Evolutionary conservation across 169 alveolate genomes (phyloP).

Genomic region (Babesia ovis): DNA sequence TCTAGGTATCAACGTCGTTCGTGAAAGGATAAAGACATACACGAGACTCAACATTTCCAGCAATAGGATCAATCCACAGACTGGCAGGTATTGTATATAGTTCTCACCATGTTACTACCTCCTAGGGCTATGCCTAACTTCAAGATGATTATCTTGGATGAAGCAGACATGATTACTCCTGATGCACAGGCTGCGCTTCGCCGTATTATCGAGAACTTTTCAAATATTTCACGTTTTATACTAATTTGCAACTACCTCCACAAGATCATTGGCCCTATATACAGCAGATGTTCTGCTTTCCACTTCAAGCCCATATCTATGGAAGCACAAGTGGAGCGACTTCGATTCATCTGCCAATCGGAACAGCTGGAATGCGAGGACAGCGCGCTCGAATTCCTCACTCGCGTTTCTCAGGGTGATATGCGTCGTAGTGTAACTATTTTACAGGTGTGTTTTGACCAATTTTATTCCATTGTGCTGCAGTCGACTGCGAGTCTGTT

Average conservation of each 20-base stretch:
- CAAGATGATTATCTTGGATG: conserved; percentile 96
- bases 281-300: conserved; percentile 93
- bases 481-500: conserved; percentile 66
- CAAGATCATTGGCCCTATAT: conserved; percentile 95
- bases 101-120: background rate
- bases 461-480: conserved; percentile 22
- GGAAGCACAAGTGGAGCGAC: conserved; percentile 88
- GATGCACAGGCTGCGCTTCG: conserved; percentile 99
- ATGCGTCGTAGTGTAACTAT: conserved; percentile 92
- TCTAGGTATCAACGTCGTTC: conserved; percentile 93
- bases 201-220: conserved; percentile 95
- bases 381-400: conserved; percentile 75
- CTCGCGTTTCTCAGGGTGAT: conserved; percentile 92
- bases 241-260: conserved; percentile 96
- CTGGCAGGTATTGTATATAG: conserved; percentile 68
- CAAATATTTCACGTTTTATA: conserved; percentile 95
- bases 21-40: conserved; percentile 96
- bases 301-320: conserved; percentile 92
- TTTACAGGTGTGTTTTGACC: conserved; percentile 83
- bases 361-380: conserved; percentile 65
- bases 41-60: conserved; percentile 91
- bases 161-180: conserved; percentile 98
- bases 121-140: conserved; percentile 86
- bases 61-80: conserved; percentile 79
- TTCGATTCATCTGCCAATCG: conserved; percentile 84